These are phyloP conservation scores for Kwoniella pini DNA, from an alignment of 768 basidiomycete species.

Conservation along the genomic window DNA sequence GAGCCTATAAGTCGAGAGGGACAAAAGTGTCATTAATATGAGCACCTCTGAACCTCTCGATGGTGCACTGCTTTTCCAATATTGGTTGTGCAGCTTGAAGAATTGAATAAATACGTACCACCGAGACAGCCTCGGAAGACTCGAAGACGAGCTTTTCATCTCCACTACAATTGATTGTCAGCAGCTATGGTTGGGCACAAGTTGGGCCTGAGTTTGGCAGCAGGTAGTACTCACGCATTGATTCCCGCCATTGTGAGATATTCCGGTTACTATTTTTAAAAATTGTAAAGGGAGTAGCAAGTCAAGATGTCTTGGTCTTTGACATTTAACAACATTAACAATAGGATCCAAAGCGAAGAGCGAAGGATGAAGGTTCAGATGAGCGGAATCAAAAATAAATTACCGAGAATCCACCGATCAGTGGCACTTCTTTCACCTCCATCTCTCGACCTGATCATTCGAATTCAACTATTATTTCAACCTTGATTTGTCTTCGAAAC, in stretches of 20 bases:
- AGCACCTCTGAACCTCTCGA: conserved; percentile 52
- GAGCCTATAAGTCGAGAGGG: conserved; percentile 53
- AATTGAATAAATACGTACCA: conserved; percentile 56
- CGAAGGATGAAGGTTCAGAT: not conserved
- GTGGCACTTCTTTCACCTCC: conserved; percentile 3
- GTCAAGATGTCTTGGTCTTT: too few relatives aligned
- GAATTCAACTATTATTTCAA: too few relatives aligned
- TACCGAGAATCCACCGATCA: not conserved
- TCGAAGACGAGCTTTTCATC: conserved; percentile 79
- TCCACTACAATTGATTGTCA: conserved; percentile 59
- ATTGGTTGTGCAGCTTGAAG: conserved; percentile 16
- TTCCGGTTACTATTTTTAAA: not conserved
- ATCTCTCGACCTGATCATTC: too few relatives aligned
- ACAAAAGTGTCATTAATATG: conserved; percentile 48
- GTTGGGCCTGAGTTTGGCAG: not conserved
- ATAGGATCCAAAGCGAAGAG: too few relatives aligned
- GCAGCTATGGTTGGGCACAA: not conserved
- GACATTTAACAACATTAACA: not conserved
- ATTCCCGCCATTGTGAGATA: conserved; percentile 33
- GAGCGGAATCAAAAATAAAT: conserved; percentile 1
- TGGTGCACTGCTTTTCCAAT: conserved; percentile 27
- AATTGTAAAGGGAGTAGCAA: not conserved
- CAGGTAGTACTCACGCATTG: conserved; percentile 18
- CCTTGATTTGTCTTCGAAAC: too few relatives aligned
- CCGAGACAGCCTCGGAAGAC: conserved; percentile 81